A percentile compares a stretch with the other conserved stretches of the same genome.
phyloP scores from a whole-genome alignment of 371 early-diverging fungal genomes.

The Thermomucor indicae-seudaticae region DNA sequence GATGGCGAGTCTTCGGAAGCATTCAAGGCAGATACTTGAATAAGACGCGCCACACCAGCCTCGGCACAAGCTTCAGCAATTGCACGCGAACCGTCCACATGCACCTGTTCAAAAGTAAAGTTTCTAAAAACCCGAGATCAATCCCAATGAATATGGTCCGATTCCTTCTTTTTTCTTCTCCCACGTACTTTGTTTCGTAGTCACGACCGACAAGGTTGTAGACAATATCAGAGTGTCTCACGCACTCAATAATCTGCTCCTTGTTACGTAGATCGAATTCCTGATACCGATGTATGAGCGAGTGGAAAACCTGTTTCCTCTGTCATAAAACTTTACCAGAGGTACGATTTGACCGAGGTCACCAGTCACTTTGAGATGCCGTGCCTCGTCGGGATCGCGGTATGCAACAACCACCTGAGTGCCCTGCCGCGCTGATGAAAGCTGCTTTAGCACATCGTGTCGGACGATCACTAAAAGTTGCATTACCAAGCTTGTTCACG shows the following conservation, averaged over 20 bases:
- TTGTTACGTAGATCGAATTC: constrained; percentile 90
- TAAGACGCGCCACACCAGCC: constrained; percentile 78
- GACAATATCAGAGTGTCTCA: constrained; percentile 92
- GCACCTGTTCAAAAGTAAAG: constrained; percentile 82
- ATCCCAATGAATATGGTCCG: not conserved
- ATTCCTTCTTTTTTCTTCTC: not conserved
- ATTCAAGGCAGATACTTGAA: constrained; percentile 89
- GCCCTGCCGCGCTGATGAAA: constrained; percentile 54
- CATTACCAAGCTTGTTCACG: constrained; percentile 81
- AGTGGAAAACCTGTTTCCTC: too few species aligned
- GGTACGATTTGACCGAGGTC: constrained; percentile 95
- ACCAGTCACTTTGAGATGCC: constrained; percentile 89
- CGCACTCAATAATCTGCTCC: constrained; percentile 74
- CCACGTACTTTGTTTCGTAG: constrained; percentile 80
- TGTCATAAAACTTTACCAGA: too few species aligned
- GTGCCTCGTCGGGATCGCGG: constrained; percentile 82
- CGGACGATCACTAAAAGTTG: not conserved
- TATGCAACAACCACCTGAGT: constrained; percentile 91
- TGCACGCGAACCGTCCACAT: constrained; percentile 80
- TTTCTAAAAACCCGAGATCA: constrained; percentile 28
- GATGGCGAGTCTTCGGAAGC: constrained; percentile 79
- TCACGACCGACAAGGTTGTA: constrained; percentile 93
- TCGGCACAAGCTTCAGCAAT: constrained; percentile 82
- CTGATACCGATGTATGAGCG: too few species aligned
- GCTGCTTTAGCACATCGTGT: not conserved